Evolutionary conservation across 805 yeast genomes (phyloP).

Genomic region (Lachancea fermentati): DNA sequence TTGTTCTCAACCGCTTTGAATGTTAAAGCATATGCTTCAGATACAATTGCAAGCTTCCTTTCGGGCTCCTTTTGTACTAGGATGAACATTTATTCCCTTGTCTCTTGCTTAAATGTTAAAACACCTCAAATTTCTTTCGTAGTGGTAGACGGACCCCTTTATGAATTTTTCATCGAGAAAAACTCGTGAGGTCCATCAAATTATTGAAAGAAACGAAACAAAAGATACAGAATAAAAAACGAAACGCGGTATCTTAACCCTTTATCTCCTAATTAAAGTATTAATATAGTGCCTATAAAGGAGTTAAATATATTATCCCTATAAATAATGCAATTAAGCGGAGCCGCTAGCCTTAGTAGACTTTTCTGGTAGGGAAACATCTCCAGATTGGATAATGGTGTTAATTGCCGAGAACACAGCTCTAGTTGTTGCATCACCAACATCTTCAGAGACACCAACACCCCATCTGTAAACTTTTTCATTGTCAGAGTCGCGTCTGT

Average conservation of each 20-base stretch:
- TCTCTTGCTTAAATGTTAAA: background rate
- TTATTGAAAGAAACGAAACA: background rate
- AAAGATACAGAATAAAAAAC: background rate
- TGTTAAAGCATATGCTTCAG: conserved; percentile 39
- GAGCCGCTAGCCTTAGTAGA: conserved; percentile 17
- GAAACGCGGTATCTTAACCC: background rate
- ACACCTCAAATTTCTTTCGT: background rate
- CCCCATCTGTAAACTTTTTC: conserved; percentile 63
- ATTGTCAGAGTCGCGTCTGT: conserved; percentile 38
- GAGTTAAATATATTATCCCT: background rate
- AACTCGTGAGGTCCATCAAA: background rate
- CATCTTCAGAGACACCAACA: conserved; percentile 88
- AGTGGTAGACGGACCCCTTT: background rate
- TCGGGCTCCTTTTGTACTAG: conserved; percentile 19
- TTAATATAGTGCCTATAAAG: background rate
- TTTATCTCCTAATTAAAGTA: background rate
- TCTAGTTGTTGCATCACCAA: conserved; percentile 74
- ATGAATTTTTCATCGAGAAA: background rate
- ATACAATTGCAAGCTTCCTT: conserved; percentile 29
- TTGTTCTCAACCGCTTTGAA: conserved; percentile 38
- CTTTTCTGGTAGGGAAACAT: conserved; percentile 21
- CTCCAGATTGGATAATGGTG: conserved; percentile 29
- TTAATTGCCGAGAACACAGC: conserved; percentile 64
- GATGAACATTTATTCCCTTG: conserved; percentile 17
- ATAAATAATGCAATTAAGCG: conserved; percentile 9